Conservation (phyloP, 345 rosid species). For the Euclidium syriacum region DNA sequence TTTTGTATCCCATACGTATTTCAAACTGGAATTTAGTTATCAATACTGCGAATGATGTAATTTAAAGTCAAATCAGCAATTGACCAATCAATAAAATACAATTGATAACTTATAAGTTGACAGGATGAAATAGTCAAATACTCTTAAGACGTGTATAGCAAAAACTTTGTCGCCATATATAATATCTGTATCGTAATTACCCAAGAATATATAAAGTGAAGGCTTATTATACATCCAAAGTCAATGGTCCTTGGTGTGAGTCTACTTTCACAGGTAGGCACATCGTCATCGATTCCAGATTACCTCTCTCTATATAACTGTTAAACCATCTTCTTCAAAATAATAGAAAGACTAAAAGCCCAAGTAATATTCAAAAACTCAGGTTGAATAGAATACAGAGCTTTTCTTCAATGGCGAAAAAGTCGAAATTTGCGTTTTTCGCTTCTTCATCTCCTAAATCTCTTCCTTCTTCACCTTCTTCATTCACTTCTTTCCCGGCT, state of each 20-base stretch:
- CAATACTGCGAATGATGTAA: not conserved
- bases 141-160: slow-evolving; percentile 14
- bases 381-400: not conserved
- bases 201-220: not conserved
- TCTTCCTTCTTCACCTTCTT: slow-evolving; percentile 22
- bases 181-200: not conserved
- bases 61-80: not conserved
- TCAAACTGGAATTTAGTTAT: not conserved
- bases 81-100: not conserved
- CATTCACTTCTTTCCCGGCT: slow-evolving; percentile 25
- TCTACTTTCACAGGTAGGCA: slow-evolving; percentile 5
- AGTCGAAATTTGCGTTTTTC: slow-evolving; percentile 10
- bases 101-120: slow-evolving; percentile 7
- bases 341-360: slow-evolving; percentile 13
- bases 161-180: not conserved
- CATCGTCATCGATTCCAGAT: slow-evolving; percentile 11
- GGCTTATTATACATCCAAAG: slow-evolving; percentile 19
- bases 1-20: not conserved
- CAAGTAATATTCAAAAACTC: not conserved
- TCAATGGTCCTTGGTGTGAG: slow-evolving; percentile 16
- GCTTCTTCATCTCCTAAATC: slow-evolving; percentile 29
- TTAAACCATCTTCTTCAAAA: not conserved
- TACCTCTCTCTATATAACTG: slow-evolving; percentile 6
- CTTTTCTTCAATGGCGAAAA: slow-evolving; percentile 20
- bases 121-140: slow-evolving; percentile 8